A percentile compares a stretch with the other conserved stretches of the same genome.
Conservation (phyloP, 345 rosid genomes). For the Rhizophora mangle region DNA sequence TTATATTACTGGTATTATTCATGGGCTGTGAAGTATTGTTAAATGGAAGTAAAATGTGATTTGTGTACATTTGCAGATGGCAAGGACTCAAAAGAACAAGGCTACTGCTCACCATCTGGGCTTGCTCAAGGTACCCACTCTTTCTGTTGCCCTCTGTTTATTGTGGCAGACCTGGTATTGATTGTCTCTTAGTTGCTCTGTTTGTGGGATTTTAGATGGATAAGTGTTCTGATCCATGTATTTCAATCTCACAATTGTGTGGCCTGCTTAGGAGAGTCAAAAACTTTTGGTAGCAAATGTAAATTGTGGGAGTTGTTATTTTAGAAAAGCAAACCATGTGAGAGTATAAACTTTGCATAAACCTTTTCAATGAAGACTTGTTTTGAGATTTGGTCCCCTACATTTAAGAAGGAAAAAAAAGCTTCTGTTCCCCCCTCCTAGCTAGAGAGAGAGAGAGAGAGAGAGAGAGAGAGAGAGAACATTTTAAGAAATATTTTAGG, state of each 20-base stretch:
- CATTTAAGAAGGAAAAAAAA: too few species aligned
- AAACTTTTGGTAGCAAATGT: background rate
- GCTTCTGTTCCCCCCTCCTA: too few species aligned
- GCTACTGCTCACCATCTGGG: constrained; percentile 98
- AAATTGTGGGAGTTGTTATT: too few species aligned
- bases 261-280: background rate
- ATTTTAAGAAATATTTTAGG: too few species aligned
- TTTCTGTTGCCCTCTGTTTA: background rate
- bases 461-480: too few species aligned
- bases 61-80: constrained; percentile 56
- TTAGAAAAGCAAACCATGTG: too few species aligned
- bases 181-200: background rate
- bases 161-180: background rate
- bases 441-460: too few species aligned
- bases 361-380: too few species aligned
- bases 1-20: background rate
- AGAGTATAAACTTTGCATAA: too few species aligned
- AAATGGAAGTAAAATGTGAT: background rate
- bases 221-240: too few species aligned
- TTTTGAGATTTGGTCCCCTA: too few species aligned
- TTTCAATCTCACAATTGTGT: too few species aligned
- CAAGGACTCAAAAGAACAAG: constrained; percentile 94
- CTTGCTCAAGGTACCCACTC: constrained; percentile 65
- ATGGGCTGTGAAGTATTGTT: background rate
- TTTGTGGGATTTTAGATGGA: background rate